Base-by-base conservation (phyloP, 2,329 filamentous ascomycete species). In the Penicillium sp. region DNA sequence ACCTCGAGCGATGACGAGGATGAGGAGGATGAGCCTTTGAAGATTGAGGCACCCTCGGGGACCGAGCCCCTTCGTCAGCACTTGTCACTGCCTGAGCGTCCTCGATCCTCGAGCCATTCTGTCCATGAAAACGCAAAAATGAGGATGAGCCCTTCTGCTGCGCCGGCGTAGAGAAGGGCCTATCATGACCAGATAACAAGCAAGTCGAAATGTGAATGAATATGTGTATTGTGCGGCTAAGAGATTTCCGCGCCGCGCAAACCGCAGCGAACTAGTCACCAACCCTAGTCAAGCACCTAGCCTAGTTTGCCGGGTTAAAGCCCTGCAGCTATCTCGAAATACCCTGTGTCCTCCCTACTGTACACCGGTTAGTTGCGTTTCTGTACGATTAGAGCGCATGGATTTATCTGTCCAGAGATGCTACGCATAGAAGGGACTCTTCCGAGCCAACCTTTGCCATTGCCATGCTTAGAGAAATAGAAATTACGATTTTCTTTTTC, bases 1-100 rank as follows among this genome's bases (percentile, higher is more conserved):
- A 66, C 67, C 6, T 75, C 73, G 3, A 74, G 70, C 47, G 72
- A 74, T 21, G 73, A 74, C 16, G 73, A 77, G 37, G 70, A 72
- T 19, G 70, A 73, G n/a, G 68, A 69, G 3, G 67, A 72, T 22
- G 64, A 67, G 47, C 58, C 56, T 3, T 66, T 63, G 29, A 63
- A 70, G 22, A 71, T 75, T 31, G 73, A 77, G 59, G 65, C 69
- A 14, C 63, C 73, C 2, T 55, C 58, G 21, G 22, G 31, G 22
- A 61, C 66, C 33, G 55, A 59, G 19, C 39, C 47, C 29, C 51
- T 59, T 43, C 53, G 50, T 29, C 33, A 51, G 16, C 24, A 60
- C n/a, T 41, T 45, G n/a, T 43, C 58, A 29, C 49, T 65, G 39
- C 61, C 67, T 3, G 62, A 60, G 52, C 52, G 64, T 21, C 56